Base-by-base conservation (phyloP, 2,329 filamentous ascomycete species). In the Beauveria caledonica region DNA sequence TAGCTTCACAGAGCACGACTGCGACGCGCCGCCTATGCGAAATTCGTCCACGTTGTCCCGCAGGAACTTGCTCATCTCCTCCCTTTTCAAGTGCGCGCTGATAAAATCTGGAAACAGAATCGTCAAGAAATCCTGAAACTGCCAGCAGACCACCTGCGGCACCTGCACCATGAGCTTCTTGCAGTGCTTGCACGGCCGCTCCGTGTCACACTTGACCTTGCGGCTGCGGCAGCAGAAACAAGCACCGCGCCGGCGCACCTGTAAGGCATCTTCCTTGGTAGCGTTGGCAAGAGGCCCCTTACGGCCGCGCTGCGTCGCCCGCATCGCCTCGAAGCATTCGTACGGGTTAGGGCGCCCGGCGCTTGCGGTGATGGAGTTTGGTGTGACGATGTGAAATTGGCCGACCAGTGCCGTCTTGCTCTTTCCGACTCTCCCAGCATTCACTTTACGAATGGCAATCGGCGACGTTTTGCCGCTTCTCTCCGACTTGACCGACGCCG, bases 201-300 rank as follows among this genome's bases (percentile, higher is more conserved):
- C 76, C 63, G 77, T 77, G 67, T 83, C 80, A 63, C 82, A 84
- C 68, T 79, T 80, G 58, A 85, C 82, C 68, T 85, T 85, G 64
- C 82, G 79, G 61, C 78, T 79, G 66, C 82, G 80, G 66, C 82
- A 85, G 71, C 80, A 82, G 71, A 84, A 84, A 67, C 82, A 85
- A 10, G 82, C 82, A 6, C 82, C 81, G 5, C 75, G 69, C 36
- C 80, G 76, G 17, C 82, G 77, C 11, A 85, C 80, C 60, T 81
- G 76, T 2, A 83, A 73, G 1, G 82, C 82, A 50, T 75, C 79
- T 68, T 82, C 75, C 67, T 83, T 83, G 33, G 76, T 80, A n/a
- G 79, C 77, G 51, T 78, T 74, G 27, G 80, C 78, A 42, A 84
- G 69, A 1, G 81, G 81, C 0, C 82, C 82, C 66, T 84, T 84